Conservation (phyloP, 768 basidiomycete species). For the Suillus bovinus region DNA sequence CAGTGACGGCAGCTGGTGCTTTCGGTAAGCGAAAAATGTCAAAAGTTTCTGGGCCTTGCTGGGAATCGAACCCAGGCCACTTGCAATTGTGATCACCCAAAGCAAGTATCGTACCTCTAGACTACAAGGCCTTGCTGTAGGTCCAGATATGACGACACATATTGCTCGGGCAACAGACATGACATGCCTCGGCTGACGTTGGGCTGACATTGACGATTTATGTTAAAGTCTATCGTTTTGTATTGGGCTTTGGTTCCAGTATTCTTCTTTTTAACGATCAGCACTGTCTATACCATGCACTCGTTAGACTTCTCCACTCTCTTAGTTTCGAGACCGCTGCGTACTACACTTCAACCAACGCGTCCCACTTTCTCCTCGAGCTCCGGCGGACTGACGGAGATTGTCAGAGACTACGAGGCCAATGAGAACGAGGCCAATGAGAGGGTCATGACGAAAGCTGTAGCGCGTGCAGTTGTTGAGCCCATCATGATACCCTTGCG, state of each 20-base stretch:
- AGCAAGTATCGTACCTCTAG: conserved; percentile 39
- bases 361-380: neutral
- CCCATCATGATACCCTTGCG: neutral
- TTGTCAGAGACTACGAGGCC: neutral
- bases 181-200: neutral
- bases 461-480: neutral
- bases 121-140: conserved; percentile 30
- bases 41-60: conserved; percentile 31
- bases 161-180: neutral
- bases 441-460: neutral
- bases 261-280: neutral
- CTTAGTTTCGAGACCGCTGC: neutral
- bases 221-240: neutral
- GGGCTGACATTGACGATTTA: neutral
- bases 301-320: neutral
- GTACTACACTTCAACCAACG: neutral
- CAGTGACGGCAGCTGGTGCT: no score
- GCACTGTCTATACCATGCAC: neutral
- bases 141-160: neutral
- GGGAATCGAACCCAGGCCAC: conserved; percentile 44
- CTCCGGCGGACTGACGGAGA: neutral
- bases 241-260: neutral
- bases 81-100: conserved; percentile 32
- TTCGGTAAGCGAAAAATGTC: no score
- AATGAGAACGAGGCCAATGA: no score